These are phyloP conservation scores for Mortierella sp. DNA, from an alignment of 371 early-diverging fungal species.

Conservation along the genomic window DNA sequence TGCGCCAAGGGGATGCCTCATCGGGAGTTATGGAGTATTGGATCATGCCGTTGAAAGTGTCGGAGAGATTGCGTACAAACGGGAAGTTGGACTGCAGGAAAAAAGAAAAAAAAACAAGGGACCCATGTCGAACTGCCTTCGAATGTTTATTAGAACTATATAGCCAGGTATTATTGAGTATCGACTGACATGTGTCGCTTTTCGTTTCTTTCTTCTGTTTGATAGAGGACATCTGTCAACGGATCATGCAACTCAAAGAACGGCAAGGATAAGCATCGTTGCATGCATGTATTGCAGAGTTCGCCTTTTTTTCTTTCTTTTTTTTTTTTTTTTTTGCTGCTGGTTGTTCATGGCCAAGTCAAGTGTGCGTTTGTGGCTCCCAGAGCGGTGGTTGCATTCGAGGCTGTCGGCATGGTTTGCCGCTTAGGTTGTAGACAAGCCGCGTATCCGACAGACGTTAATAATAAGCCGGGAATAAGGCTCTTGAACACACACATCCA, in stretches of 20 bases:
- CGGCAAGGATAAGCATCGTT: constrained; percentile 14
- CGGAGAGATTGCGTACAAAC: constrained; percentile 10
- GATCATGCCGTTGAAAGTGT: not conserved
- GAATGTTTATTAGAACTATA: not conserved
- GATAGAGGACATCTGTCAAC: constrained; percentile 39
- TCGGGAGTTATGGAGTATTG: constrained; percentile 15
- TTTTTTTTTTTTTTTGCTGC: not conserved
- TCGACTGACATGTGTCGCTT: constrained; percentile 17
- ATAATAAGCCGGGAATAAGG: not conserved
- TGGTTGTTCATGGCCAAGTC: not conserved
- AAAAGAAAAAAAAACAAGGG: not conserved
- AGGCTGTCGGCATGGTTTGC: not conserved
- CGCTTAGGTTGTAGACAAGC: not conserved
- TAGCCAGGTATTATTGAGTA: not conserved
- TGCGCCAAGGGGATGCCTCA: constrained; percentile 1
- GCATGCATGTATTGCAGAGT: not conserved
- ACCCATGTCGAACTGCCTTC: not conserved
- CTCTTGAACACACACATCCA: not conserved
- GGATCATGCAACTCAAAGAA: constrained; percentile 55
- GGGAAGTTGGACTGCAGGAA: not conserved
- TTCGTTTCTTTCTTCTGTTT: not conserved
- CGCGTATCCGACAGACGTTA: not conserved
- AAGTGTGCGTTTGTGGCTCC: not conserved
- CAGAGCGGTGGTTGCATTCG: not conserved
- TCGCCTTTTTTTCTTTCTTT: not conserved